phyloP scores from a whole-genome alignment of 768 basidiomycete species.

The Xanthoconium stramineum region DNA sequence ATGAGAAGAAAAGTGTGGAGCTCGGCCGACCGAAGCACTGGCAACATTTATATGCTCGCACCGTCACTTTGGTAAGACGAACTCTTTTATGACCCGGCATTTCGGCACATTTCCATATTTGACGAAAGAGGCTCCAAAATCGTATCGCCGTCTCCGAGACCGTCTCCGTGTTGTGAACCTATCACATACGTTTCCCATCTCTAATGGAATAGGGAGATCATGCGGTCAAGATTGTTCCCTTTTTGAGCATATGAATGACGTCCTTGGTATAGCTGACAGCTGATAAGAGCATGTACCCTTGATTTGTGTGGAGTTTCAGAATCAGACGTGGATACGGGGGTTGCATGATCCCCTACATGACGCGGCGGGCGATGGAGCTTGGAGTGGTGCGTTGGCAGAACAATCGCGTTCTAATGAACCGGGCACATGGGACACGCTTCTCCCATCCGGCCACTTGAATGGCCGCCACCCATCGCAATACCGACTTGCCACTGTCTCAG shows the following conservation, averaged over 20 bases:
- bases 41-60: slow-evolving; percentile 18
- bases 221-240: not conserved
- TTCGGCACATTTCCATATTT: slow-evolving; percentile 17
- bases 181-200: not conserved
- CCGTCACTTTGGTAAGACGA: slow-evolving; percentile 4
- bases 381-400: not conserved
- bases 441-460: not conserved
- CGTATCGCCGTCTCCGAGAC: not conserved
- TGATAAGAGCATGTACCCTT: not conserved
- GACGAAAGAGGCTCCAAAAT: not conserved
- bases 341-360: not conserved
- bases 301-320: not conserved
- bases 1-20: slow-evolving; percentile 14
- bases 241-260: not conserved
- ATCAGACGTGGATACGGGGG: not conserved
- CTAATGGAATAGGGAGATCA: not conserved
- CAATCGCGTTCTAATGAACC: not conserved
- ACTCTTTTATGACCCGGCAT: slow-evolving; percentile 13
- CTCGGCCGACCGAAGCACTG: not conserved
- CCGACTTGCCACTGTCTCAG: too few species aligned
- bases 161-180: not conserved
- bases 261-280: not conserved
- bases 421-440: not conserved
- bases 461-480: not conserved
- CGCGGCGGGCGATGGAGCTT: not conserved